Evolutionary conservation across 306 rosid genomes (phyloP).

Genomic region (Vigna nakashimae): DNA sequence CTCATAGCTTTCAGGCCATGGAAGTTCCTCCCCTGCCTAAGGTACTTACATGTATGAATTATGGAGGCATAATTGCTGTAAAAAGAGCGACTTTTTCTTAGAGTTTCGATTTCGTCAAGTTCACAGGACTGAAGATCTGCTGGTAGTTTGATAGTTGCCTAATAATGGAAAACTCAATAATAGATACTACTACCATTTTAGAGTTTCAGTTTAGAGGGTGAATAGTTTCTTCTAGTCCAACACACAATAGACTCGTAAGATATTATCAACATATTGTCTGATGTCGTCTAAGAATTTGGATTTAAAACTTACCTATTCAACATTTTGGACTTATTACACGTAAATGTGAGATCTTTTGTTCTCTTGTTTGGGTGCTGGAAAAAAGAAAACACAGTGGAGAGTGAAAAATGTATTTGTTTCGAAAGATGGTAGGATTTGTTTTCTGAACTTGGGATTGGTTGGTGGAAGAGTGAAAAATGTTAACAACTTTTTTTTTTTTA

Average conservation of each 20-base stretch:
- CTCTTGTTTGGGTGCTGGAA: slow-evolving; percentile 11
- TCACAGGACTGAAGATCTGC: background rate
- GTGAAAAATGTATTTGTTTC: background rate
- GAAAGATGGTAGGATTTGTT: background rate
- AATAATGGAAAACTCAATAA: background rate
- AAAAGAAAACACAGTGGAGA: slow-evolving; percentile 4
- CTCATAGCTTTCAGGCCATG: slow-evolving; percentile 70
- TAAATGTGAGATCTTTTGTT: background rate
- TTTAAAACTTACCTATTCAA: background rate
- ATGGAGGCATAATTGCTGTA: background rate
- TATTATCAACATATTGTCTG: background rate
- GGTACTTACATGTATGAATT: slow-evolving; percentile 51
- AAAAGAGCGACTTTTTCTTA: background rate
- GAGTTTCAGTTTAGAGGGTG: background rate
- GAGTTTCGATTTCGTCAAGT: background rate
- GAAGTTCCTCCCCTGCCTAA: slow-evolving; percentile 85
- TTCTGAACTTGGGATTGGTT: background rate
- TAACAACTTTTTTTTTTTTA: too few species aligned
- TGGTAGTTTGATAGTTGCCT: background rate
- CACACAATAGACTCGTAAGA: too few species aligned
- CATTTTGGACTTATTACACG: too few species aligned
- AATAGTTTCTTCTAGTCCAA: background rate
- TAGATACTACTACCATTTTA: background rate
- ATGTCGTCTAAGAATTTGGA: background rate
- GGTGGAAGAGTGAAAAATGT: background rate